These are phyloP conservation scores for Pittosporum tobira DNA, from an alignment of 129 eudicot genomes.

Conservation along the genomic window DNA sequence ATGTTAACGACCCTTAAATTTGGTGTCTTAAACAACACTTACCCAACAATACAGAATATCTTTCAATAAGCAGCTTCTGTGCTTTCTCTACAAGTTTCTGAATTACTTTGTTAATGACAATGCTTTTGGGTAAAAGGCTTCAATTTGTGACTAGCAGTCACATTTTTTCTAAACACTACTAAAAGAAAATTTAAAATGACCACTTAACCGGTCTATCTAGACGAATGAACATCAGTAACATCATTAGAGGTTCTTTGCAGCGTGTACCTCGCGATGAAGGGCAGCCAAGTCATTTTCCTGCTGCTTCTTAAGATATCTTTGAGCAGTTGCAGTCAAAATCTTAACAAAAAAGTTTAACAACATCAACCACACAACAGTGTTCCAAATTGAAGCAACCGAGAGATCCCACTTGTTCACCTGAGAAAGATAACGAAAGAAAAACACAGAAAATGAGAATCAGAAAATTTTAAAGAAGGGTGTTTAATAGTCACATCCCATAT, in stretches of 20 bases:
- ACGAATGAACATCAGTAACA: slow-evolving; percentile 1
- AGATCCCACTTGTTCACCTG: slow-evolving; percentile 86
- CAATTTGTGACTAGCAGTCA: background rate
- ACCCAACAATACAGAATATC: background rate
- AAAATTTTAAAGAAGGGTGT: background rate
- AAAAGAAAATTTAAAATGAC: background rate
- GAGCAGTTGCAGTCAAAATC: slow-evolving; percentile 86
- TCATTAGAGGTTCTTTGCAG: slow-evolving; percentile 5
- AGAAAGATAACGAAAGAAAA: background rate
- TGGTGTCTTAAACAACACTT: background rate
- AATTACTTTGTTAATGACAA: background rate
- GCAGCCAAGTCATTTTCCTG: slow-evolving; percentile 58
- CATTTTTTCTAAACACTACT: background rate
- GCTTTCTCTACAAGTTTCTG: slow-evolving; percentile 1
- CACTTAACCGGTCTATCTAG: slow-evolving; percentile 3
- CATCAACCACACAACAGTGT: slow-evolving; percentile 75
- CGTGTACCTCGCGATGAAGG: slow-evolving; percentile 26
- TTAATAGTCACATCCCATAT: background rate
- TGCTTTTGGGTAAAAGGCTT: background rate
- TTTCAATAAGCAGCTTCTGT: background rate
- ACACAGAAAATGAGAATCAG: background rate
- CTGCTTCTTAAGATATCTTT: slow-evolving; percentile 62
- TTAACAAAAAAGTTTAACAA: slow-evolving; percentile 65
- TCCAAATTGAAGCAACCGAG: slow-evolving; percentile 75
- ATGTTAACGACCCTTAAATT: background rate